phyloP scores from a whole-genome alignment of 2,329 filamentous ascomycete genomes.

The Tolypocladium guangdongense region DNA sequence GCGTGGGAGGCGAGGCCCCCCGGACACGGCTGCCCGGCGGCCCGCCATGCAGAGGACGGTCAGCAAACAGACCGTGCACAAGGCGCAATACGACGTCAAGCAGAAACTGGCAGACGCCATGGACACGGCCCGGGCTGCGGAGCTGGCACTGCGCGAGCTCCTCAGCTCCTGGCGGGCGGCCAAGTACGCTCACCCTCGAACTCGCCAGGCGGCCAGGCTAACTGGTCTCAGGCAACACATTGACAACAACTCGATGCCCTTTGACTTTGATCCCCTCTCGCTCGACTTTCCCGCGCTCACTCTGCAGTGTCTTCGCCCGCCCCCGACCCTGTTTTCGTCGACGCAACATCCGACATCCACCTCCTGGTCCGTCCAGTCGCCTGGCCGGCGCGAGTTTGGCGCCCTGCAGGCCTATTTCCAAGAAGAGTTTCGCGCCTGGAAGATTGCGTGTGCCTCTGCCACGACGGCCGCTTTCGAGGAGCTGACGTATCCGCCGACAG shows the following conservation, averaged over 20 bases:
- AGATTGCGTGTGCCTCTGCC: constrained; percentile 37
- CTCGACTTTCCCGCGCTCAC: constrained; percentile 81
- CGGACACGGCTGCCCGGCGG: constrained; percentile 24
- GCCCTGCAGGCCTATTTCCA: constrained; percentile 58
- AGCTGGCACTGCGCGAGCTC: constrained; percentile 75
- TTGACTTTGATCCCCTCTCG: constrained; percentile 75
- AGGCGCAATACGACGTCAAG: constrained; percentile 51
- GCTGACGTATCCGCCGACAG: constrained; percentile 34
- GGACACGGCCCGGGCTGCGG: constrained; percentile 73
- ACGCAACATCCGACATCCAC: constrained; percentile 67
- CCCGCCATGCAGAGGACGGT: constrained; percentile 26
- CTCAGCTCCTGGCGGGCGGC: constrained; percentile 73
- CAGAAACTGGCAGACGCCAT: constrained; percentile 56
- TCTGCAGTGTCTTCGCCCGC: constrained; percentile 68
- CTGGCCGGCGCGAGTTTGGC: constrained; percentile 61
- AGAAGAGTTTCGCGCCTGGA: constrained; percentile 58
- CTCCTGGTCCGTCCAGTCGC: constrained; percentile 73
- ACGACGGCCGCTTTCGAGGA: constrained; percentile 41
- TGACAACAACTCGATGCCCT: constrained; percentile 44
- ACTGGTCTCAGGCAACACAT: constrained; percentile 36
- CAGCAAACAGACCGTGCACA: constrained; percentile 43
- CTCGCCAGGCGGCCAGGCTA: constrained; percentile 5
- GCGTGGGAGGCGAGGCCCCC: constrained; percentile 21
- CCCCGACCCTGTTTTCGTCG: constrained; percentile 71
- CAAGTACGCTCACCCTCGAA: constrained; percentile 44